Conservation (phyloP, 2,329 filamentous ascomycete genomes). For the Exophiala lecanii-corni region DNA sequence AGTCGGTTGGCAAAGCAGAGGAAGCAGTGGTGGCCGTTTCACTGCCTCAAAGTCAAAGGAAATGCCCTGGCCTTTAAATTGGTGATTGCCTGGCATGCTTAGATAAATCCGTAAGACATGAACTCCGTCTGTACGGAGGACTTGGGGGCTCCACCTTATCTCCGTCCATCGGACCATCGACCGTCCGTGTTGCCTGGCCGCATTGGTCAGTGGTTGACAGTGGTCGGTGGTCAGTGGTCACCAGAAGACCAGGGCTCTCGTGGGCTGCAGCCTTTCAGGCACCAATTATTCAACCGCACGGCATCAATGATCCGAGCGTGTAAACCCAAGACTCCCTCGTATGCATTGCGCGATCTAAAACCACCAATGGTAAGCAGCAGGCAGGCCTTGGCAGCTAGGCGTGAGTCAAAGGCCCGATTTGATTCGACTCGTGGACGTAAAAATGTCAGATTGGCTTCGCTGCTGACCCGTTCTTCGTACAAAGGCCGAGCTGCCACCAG, state of each 20-base stretch:
- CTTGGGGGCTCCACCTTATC: not conserved
- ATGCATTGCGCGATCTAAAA: slow-evolving; percentile 5
- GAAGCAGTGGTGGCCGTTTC: no score
- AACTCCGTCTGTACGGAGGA: no score
- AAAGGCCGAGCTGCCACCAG: not conserved
- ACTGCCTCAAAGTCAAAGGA: no score
- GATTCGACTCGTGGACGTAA: slow-evolving; percentile 9
- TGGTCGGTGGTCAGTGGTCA: no score
- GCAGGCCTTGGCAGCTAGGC: slow-evolving; percentile 2
- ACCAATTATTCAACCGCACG: not conserved
- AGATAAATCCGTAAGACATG: no score
- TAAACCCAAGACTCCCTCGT: slow-evolving; percentile 2
- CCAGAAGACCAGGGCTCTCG: no score
- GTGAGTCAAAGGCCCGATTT: slow-evolving; percentile 15
- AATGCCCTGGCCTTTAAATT: no score
- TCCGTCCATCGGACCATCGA: not conserved
- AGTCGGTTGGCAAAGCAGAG: no score
- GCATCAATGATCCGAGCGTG: slow-evolving; percentile 12
- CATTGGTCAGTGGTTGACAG: no score
- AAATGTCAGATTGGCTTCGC: slow-evolving; percentile 1
- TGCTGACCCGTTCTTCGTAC: slow-evolving; percentile 5
- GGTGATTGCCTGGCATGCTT: no score
- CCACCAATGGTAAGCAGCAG: slow-evolving; percentile 9
- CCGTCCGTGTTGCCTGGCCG: not conserved
- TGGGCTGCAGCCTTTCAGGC: not conserved